Base-by-base conservation (phyloP, 306 rosid genomes). In the Gastrolobium villosum region DNA sequence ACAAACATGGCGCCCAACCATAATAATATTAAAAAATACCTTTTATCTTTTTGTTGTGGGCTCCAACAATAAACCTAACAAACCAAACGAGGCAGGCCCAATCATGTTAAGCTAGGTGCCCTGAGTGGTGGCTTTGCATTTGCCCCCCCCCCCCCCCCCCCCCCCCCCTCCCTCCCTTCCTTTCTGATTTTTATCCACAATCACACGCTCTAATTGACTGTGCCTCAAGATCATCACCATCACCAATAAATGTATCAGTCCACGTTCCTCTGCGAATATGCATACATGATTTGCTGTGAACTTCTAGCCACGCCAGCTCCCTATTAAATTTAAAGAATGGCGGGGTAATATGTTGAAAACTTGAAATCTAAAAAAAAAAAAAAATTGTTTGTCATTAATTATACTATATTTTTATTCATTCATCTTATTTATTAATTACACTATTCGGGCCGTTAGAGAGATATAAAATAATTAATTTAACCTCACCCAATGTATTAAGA, bases 181-280 rank as follows among this genome's bases (percentile, higher is more conserved):
- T 5, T 49, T 7, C 3, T 43, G 26, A 9, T 10, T 9, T 20
- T 5, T 65, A 9, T 6, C n/a, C n/a, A n/a, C n/a, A n/a, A n/a
- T n/a, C n/a, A n/a, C 30, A 1, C 26, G 20, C 10, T 14, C 9
- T 50, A 10, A 37, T 15, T 10, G 28, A 26, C 52, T 37, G 26
- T 53, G 65, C 53, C 11, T 15, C 4, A 28, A 2, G 10, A 36
- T 30, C 75, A 70, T 36, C 75, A 0, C 34, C 75, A 34, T 49
- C 61, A 7, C 48, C 75, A 15, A 70, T 70, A 5, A 70, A 35
- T 31, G 49, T 15, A 71, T 53, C 52, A 36, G 5, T 71, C 36
- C 36, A 20, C 35, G 50, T 46, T 67, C 26, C 57, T 46, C 6
- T 45, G 1, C 55, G 14, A 2, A 56, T 45, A 10, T 5, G 30